Conservation (phyloP, 2,329 filamentous ascomycete genomes). For the Stemphylium beticola region DNA sequence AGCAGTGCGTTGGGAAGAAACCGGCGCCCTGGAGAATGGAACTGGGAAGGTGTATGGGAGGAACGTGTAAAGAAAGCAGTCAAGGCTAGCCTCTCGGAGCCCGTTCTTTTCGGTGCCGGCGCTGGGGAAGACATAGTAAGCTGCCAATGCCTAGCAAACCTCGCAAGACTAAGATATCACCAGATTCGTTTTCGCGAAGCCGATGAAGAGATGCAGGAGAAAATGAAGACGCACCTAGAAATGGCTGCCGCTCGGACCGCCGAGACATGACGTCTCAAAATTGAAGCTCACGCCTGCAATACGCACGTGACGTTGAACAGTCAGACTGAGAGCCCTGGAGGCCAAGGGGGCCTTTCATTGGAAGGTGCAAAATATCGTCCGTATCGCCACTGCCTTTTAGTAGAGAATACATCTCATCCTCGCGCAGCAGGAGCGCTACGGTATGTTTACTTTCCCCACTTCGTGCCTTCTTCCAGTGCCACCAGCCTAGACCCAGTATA, state of each 20-base stretch:
- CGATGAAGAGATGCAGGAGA: constrained; percentile 41
- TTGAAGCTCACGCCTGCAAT: not conserved
- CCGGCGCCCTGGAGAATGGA: constrained; percentile 82
- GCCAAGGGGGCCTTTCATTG: not conserved
- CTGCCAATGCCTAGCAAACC: not conserved
- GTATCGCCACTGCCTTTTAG: not conserved
- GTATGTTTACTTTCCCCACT: constrained; percentile 3
- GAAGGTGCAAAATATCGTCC: not conserved
- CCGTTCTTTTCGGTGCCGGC: constrained; percentile 74
- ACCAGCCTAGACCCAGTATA: not conserved
- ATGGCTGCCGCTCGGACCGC: constrained; percentile 21
- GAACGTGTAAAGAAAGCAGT: constrained; percentile 83
- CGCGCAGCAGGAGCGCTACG: not conserved
- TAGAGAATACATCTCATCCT: not conserved
- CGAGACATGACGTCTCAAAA: constrained; percentile 14
- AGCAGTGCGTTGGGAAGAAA: constrained; percentile 53
- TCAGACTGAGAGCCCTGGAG: not conserved
- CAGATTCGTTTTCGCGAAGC: constrained; percentile 49
- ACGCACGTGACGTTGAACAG: not conserved
- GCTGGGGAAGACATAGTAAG: constrained; percentile 73
- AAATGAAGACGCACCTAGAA: constrained; percentile 41
- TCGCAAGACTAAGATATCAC: not conserved
- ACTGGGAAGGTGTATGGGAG: constrained; percentile 98
- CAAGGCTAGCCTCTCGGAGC: constrained; percentile 76
- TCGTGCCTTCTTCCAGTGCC: constrained; percentile 4